Evolutionary conservation across 2,329 filamentous ascomycete species (phyloP).

Genomic region (Fusarium buxicola): DNA sequence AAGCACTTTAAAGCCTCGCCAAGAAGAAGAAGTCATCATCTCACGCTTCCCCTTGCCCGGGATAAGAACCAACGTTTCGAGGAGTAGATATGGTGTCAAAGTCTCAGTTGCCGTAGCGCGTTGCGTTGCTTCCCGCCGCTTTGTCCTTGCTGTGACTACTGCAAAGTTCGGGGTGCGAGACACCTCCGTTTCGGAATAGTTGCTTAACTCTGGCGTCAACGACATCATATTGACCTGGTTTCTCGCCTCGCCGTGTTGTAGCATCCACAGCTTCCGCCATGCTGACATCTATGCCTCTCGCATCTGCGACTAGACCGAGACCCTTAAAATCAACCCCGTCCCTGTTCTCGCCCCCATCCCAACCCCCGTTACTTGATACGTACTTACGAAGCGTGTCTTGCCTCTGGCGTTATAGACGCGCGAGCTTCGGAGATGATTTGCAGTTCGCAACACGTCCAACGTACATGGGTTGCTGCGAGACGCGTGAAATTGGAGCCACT

Average conservation of each 20-base stretch:
- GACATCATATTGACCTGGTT: conserved; percentile 19
- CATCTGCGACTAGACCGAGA: conserved; percentile 27
- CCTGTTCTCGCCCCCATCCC: conserved; percentile 31
- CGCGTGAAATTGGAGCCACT: conserved; percentile 41
- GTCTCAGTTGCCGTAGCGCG: conserved; percentile 1
- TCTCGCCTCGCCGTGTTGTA: conserved; percentile 35
- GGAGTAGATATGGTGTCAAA: conserved; percentile 18
- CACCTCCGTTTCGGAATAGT: conserved; percentile 33
- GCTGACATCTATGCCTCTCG: conserved; percentile 30
- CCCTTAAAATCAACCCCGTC: conserved; percentile 38
- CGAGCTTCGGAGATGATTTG: conserved; percentile 40
- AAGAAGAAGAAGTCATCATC: conserved; percentile 15
- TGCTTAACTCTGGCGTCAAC: conserved; percentile 36
- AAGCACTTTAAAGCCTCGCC: conserved; percentile 38
- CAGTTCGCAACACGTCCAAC: conserved; percentile 44
- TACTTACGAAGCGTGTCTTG: conserved; percentile 36
- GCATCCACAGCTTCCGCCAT: conserved; percentile 34
- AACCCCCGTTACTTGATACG: conserved; percentile 36
- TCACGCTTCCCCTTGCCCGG: conserved; percentile 22
- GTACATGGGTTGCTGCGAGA: conserved; percentile 47
- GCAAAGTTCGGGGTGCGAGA: conserved; percentile 39
- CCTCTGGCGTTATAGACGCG: conserved; percentile 36
- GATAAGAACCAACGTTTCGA: conserved; percentile 7
- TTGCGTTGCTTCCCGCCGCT: conserved; percentile 4
- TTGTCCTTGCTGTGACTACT: conserved; percentile 19